Base-by-base conservation (phyloP, 345 rosid genomes). In the Eucalyptus sp. region DNA sequence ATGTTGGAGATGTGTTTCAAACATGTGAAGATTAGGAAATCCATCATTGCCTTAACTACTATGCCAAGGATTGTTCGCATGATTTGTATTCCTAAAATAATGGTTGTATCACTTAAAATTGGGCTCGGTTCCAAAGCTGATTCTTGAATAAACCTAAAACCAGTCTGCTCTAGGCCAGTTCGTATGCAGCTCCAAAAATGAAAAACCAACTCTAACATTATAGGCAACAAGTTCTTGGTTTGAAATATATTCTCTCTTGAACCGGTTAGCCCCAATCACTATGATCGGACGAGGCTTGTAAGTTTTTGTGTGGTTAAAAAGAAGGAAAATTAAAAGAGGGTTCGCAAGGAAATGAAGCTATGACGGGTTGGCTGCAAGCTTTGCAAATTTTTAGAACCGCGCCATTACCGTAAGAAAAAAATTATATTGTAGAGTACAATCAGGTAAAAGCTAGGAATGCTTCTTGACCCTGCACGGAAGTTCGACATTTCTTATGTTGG, bases 151-250 rank as follows among this genome's bases (percentile, higher is more conserved):
- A 11, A 76, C 27, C 3, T 20, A 5, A 11, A 20, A 20, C 27
- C 8, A 5, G 4, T 76, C 16, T 7, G 2, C 41, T 43, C 15
- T 7, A 41, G 5, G 29, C 15, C 0, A 3, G 5, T 20, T 76
- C 2, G 3, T 37, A 37, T 2, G 8, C 83, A 37, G 4, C 83
- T 37, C 46, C 13, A 76, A 37, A 76, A 37, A 76, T 76, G 27
- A 6, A 76, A 7, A 76, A 76, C 25, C 48, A 8, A 37, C 20
- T 76, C 7, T 10, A 12, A 76, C 48, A 76, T 10, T 24, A 76
- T 37, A 76, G 25, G 27, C 20, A 10, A 71, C 8, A 37, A 18
- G 46, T 3, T 71, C 13, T 71, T 20, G 13, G 27, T 71, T 71
- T 41, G 46, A 71, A 71, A 71, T 10, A 22, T 37, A 37, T 76